Conservation (phyloP, 345 rosid genomes). For the Lepidium sativum region DNA sequence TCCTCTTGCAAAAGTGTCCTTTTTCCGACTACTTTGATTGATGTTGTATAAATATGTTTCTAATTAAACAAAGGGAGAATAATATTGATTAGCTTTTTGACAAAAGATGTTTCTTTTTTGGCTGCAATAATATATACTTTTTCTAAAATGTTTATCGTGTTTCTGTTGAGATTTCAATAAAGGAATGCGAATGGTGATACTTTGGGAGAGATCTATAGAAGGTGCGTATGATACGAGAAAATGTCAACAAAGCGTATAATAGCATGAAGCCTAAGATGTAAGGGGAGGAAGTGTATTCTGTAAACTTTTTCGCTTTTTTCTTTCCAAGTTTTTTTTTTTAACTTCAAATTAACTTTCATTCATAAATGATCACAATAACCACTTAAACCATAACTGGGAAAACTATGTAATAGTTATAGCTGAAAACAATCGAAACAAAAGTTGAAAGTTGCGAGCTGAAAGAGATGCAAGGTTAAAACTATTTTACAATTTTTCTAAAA, state of each 20-base stretch:
- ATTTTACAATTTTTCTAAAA: too few species aligned
- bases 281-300: constrained; percentile 15
- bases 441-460: too few species aligned
- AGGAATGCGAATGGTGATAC: constrained; percentile 7
- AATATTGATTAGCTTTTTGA: constrained; percentile 10
- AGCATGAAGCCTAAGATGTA: constrained; percentile 30
- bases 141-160: not conserved
- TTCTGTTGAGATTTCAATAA: constrained; percentile 6
- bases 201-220: constrained; percentile 14
- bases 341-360: too few species aligned
- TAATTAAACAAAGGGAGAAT: not conserved
- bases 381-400: too few species aligned
- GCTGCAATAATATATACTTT: constrained; percentile 2
- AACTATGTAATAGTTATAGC: too few species aligned
- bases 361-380: too few species aligned
- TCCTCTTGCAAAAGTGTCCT: constrained; percentile 2
- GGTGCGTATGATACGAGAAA: constrained; percentile 17
- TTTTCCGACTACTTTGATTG: constrained; percentile 9
- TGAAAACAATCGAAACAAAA: too few species aligned
- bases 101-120: constrained; percentile 7
- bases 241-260: constrained; percentile 42
- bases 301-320: constrained; percentile 14
- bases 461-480: too few species aligned
- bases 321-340: too few species aligned
- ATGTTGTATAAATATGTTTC: not conserved